phyloP scores from a whole-genome alignment of 257 asterid genomes.

The Solanum ossicruentum region DNA sequence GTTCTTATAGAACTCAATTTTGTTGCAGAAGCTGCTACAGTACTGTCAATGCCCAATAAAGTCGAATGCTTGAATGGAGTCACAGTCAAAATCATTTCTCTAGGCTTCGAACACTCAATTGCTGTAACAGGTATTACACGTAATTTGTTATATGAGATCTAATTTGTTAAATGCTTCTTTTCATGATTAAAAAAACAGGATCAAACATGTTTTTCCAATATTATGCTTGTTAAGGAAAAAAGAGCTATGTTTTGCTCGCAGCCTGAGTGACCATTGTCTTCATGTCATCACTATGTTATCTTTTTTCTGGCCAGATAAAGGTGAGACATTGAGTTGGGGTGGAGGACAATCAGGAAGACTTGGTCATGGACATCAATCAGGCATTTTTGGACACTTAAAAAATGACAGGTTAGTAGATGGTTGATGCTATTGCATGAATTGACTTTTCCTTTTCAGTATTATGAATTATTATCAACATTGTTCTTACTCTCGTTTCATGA shows the following conservation, averaged over 20 bases:
- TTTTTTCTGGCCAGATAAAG: constrained; percentile 49
- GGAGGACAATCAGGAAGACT: constrained; percentile 91
- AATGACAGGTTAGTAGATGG: constrained; percentile 52
- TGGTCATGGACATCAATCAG: constrained; percentile 83
- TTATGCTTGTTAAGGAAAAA: background rate
- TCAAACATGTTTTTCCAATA: background rate
- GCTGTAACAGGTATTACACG: constrained; percentile 74
- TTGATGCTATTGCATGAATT: background rate
- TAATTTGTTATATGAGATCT: background rate
- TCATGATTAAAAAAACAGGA: background rate
- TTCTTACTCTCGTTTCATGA: background rate
- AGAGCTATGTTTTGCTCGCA: background rate
- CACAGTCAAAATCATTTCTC: constrained; percentile 36
- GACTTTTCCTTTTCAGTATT: background rate
- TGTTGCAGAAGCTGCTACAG: constrained; percentile 59
- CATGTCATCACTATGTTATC: background rate
- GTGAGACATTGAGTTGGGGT: constrained; percentile 96
- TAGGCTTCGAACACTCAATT: constrained; percentile 89
- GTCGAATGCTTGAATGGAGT: constrained; percentile 70
- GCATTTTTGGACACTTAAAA: constrained; percentile 61
- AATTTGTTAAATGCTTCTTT: background rate
- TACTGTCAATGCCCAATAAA: constrained; percentile 52
- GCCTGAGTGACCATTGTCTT: background rate
- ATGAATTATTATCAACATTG: background rate
- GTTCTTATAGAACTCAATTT: background rate